Conservation (phyloP, 164 flowering plant genomes). For the Piper longum region DNA sequence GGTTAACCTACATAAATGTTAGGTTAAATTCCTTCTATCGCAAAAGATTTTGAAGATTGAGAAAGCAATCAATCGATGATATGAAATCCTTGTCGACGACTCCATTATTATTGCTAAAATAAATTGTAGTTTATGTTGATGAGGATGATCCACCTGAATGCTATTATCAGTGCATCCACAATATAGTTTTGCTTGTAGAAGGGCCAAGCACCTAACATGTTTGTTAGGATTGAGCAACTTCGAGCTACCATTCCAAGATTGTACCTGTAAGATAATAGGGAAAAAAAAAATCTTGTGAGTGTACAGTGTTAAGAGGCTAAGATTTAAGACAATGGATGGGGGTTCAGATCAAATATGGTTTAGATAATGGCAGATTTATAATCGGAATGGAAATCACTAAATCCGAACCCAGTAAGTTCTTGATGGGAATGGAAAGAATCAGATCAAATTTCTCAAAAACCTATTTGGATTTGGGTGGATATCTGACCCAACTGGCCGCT, state of each 20-base stretch:
- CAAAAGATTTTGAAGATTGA: no score
- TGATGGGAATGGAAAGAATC: neutral
- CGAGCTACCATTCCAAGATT: constrained; percentile 62
- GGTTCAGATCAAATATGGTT: no score
- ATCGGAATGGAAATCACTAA: no score
- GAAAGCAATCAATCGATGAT: no score
- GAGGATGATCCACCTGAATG: constrained; percentile 40
- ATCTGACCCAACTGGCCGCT: no score
- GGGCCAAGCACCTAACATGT: constrained; percentile 49
- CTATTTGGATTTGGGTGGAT: no score
- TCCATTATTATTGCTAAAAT: no score
- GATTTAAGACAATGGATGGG: neutral
- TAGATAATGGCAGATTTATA: no score
- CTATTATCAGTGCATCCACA: constrained; percentile 68
- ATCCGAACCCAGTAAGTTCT: no score
- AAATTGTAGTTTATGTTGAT: no score
- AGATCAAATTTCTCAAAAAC: neutral
- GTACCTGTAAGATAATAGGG: constrained; percentile 27
- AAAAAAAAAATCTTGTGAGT: neutral
- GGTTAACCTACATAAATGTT: neutral
- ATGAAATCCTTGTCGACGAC: no score
- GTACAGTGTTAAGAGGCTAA: neutral
- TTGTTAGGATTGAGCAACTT: constrained; percentile 40
- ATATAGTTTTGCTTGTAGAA: constrained; percentile 51
- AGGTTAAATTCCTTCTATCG: neutral